phyloP scores from a whole-genome alignment of 495 filamentous ascomycete genomes.

The Neurospora tetrasperma region DNA sequence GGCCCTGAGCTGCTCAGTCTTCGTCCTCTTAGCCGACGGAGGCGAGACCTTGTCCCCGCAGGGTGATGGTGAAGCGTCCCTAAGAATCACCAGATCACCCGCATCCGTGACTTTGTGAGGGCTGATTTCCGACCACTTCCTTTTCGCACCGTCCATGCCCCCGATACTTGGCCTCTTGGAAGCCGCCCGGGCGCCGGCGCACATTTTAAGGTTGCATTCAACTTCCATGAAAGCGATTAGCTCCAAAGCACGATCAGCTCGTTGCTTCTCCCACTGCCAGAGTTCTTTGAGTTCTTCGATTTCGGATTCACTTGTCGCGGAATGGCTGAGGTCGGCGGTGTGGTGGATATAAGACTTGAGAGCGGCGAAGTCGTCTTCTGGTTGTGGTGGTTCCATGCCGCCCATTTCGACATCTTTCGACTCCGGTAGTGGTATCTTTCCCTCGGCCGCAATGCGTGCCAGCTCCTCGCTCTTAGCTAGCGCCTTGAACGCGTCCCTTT shows the following conservation, averaged over 20 bases:
- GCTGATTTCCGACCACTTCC: constrained; percentile 16
- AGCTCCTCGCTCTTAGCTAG: constrained; percentile 48
- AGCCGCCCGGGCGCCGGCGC: constrained; percentile 41
- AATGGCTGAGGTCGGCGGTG: constrained; percentile 29
- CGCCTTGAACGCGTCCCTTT: constrained; percentile 55
- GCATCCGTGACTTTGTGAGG: constrained; percentile 28
- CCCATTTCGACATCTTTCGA: constrained; percentile 10
- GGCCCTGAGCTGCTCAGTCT: constrained; percentile 17
- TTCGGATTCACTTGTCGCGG: constrained; percentile 36
- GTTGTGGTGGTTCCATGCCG: constrained; percentile 17
- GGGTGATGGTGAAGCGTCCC: constrained; percentile 14
- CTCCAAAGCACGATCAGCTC: constrained; percentile 57
- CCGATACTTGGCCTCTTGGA: constrained; percentile 10
- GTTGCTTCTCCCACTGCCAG: constrained; percentile 53
- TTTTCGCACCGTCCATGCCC: constrained; percentile 12
- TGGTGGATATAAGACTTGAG: constrained; percentile 30
- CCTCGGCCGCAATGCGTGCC: constrained; percentile 53
- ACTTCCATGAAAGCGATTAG: constrained; percentile 72
- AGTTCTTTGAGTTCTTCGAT: constrained; percentile 52
- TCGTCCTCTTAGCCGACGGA: constrained; percentile 17
- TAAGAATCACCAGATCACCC: constrained; percentile 33
- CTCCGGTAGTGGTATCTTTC: constrained; percentile 48
- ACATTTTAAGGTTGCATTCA: constrained; percentile 68
- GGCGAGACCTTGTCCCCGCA: constrained; percentile 7
- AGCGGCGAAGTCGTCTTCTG: constrained; percentile 37